phyloP scores from a whole-genome alignment of 1,139 yeast genomes.

The Hansenula sp. region DNA sequence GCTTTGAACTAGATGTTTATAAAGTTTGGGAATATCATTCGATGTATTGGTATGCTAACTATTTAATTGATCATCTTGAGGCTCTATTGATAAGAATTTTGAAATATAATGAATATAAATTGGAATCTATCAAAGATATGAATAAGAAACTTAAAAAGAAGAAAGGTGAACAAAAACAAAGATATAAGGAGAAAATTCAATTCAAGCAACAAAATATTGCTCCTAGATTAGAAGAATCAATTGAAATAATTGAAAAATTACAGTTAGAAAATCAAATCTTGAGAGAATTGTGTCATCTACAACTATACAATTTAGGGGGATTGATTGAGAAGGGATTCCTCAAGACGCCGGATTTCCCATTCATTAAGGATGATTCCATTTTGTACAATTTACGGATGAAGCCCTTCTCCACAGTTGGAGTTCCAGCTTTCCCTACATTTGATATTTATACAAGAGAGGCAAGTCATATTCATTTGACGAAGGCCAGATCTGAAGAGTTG shows the following conservation, averaged over 20 bases:
- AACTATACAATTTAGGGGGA: slow-evolving; percentile 35
- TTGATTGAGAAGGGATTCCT: slow-evolving; percentile 35
- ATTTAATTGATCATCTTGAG: slow-evolving; percentile 44
- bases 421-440: slow-evolving; percentile 61
- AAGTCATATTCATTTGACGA: neutral
- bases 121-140: slow-evolving; percentile 31
- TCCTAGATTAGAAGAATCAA: slow-evolving; percentile 22
- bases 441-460: slow-evolving; percentile 10
- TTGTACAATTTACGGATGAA: slow-evolving; percentile 73
- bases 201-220: slow-evolving; percentile 21
- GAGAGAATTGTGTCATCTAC: slow-evolving; percentile 35
- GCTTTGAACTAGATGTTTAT: slow-evolving; percentile 75
- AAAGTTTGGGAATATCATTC: slow-evolving; percentile 65
- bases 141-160: slow-evolving; percentile 47
- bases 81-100: slow-evolving; percentile 50
- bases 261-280: slow-evolving; percentile 34
- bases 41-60: slow-evolving; percentile 66
- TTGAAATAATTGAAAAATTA: slow-evolving; percentile 23
- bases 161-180: slow-evolving; percentile 30
- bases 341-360: slow-evolving; percentile 33
- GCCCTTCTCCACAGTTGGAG: slow-evolving; percentile 79
- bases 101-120: slow-evolving; percentile 37
- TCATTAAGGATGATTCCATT: slow-evolving; percentile 40
- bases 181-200: slow-evolving; percentile 25
- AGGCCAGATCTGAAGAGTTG: slow-evolving; percentile 1